A percentile compares a stretch with the other conserved stretches of the same genome.
These are phyloP conservation scores for Emergomyces africanus DNA, from an alignment of 2,329 filamentous ascomycete species.

Conservation along the genomic window DNA sequence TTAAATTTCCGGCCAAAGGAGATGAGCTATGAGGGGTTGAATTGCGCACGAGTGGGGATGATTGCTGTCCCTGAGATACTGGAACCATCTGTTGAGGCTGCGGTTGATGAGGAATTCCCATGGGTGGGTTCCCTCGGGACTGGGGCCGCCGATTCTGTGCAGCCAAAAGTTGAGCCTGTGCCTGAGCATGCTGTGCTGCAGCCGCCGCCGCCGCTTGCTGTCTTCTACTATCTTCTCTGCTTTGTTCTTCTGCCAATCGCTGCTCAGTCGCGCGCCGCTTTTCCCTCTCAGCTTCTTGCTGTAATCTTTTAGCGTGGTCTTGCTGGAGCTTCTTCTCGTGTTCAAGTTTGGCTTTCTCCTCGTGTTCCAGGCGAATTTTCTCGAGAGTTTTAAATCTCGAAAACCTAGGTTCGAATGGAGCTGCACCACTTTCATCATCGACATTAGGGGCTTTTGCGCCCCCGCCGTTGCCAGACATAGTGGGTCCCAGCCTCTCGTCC, in stretches of 20 bases:
- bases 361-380: constrained; percentile 65
- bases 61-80: constrained; percentile 29
- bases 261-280: constrained; percentile 33
- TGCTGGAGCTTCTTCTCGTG: constrained; percentile 36
- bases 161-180: constrained; percentile 27
- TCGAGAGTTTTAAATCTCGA: constrained; percentile 86
- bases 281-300: constrained; percentile 37
- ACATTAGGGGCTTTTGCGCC: constrained; percentile 50
- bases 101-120: constrained; percentile 14
- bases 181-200: constrained; percentile 33
- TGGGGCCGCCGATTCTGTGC: constrained; percentile 41
- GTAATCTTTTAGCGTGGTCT: constrained; percentile 36
- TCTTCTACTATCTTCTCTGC: constrained; percentile 27
- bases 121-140: constrained; percentile 29
- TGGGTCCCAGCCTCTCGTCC: constrained; percentile 65
- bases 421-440: constrained; percentile 57
- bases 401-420: constrained; percentile 74
- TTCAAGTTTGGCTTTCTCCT: constrained; percentile 48
- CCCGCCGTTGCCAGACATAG: constrained; percentile 42
- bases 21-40: constrained; percentile 36
- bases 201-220: constrained; percentile 34
- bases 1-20: constrained; percentile 28
- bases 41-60: constrained; percentile 36
- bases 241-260: constrained; percentile 32
- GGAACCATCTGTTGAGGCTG: constrained; percentile 24